phyloP scores from a whole-genome alignment of 1,139 yeast species.

The Torulaspora globosa region DNA sequence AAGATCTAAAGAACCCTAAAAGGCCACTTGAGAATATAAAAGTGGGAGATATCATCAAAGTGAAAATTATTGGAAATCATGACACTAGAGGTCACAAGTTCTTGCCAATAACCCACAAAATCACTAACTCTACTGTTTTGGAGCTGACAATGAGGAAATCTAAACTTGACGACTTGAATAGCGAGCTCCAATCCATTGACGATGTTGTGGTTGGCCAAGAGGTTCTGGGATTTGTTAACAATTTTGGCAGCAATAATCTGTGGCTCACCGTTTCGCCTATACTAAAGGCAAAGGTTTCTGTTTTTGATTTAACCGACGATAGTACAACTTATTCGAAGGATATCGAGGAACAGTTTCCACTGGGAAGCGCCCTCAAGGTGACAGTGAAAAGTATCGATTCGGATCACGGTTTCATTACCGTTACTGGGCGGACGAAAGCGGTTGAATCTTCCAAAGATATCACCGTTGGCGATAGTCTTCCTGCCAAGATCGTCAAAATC shows the following conservation, averaged over 20 bases:
- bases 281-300: conserved; percentile 62
- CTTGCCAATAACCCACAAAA: conserved; percentile 62
- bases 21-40: conserved; percentile 61
- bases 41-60: conserved; percentile 56
- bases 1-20: conserved; percentile 54
- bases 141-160: conserved; percentile 60
- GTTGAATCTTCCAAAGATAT: conserved; percentile 49
- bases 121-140: conserved; percentile 52
- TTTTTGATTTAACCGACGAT: conserved; percentile 61
- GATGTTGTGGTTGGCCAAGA: conserved; percentile 56
- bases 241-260: conserved; percentile 52
- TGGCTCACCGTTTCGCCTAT: conserved; percentile 72
- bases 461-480: conserved; percentile 54
- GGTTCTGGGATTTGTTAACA: conserved; percentile 63
- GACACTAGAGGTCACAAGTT: conserved; percentile 68
- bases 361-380: conserved; percentile 67
- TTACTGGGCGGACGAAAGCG: conserved; percentile 48
- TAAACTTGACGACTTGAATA: conserved; percentile 44
- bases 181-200: conserved; percentile 40
- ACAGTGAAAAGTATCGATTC: conserved; percentile 52
- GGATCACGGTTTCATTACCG: conserved; percentile 49
- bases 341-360: conserved; percentile 55
- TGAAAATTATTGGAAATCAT: conserved; percentile 71
- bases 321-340: conserved; percentile 45
- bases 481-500: conserved; percentile 65